Percentiles rank a stretch among this genome's conserved stretches.
phyloP scores from a whole-genome alignment of 345 rosid genomes.

The Camelina neglecta region DNA sequence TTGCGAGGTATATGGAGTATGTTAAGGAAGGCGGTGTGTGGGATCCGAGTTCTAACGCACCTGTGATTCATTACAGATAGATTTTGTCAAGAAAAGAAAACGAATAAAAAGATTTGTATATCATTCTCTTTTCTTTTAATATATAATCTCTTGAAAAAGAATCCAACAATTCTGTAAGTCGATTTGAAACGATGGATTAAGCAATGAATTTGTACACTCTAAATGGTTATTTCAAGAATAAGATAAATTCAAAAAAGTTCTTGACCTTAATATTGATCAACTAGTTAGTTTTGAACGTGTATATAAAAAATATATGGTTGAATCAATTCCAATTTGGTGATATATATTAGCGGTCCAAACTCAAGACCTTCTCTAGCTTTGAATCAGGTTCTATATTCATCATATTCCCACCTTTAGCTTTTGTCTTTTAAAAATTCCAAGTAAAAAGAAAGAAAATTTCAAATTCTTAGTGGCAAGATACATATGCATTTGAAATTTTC shows the following conservation, averaged over 20 bases:
- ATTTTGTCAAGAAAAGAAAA: neutral
- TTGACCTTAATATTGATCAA: neutral
- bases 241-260: constrained; percentile 13
- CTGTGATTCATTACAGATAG: constrained; percentile 62
- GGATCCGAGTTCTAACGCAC: constrained; percentile 58
- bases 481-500: constrained; percentile 20
- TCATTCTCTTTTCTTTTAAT: neutral
- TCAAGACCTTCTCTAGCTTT: constrained; percentile 23
- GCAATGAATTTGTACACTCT: constrained; percentile 22
- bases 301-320: neutral
- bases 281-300: neutral
- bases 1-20: constrained; percentile 74
- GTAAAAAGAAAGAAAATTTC: constrained; percentile 6
- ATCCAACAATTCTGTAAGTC: neutral
- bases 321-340: constrained; percentile 24
- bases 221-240: constrained; percentile 9
- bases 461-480: neutral
- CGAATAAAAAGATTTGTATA: constrained; percentile 28
- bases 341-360: constrained; percentile 12
- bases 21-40: constrained; percentile 78
- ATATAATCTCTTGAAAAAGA: constrained; percentile 10
- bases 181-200: constrained; percentile 3
- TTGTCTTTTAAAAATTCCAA: constrained; percentile 13
- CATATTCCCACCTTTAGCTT: constrained; percentile 17
- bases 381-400: constrained; percentile 39